phyloP scores from a whole-genome alignment of 1,139 yeast species.

The Saccharomyces hybrid region DNA sequence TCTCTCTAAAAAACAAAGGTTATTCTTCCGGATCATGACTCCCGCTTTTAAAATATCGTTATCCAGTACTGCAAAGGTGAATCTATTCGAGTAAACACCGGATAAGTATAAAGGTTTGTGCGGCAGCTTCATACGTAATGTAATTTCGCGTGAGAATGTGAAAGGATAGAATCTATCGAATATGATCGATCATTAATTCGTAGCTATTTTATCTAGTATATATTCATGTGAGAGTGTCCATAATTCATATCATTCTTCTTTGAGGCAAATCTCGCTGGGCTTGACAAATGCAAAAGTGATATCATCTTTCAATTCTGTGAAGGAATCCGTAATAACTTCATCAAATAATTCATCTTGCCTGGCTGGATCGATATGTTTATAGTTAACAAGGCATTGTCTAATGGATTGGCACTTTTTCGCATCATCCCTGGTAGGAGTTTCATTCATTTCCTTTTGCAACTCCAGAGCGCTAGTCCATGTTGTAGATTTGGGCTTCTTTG shows the following conservation, averaged over 20 bases:
- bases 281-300: conserved; percentile 28
- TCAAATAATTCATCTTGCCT: conserved; percentile 15
- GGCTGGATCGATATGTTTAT: conserved; percentile 51
- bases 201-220: background rate
- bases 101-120: too few relatives aligned
- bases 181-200: background rate
- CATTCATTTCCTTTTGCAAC: conserved; percentile 34
- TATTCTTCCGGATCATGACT: background rate
- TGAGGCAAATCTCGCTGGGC: conserved; percentile 9
- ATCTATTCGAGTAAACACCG: too few relatives aligned
- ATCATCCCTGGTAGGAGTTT: conserved; percentile 24
- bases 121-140: background rate
- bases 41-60: background rate
- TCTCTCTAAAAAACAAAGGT: background rate
- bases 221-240: background rate
- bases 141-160: background rate
- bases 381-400: conserved; percentile 51
- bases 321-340: conserved; percentile 18
- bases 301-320: conserved; percentile 8
- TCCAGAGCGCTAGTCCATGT: conserved; percentile 49
- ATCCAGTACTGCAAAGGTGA: background rate
- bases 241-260: background rate
- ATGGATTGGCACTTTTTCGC: conserved; percentile 37
- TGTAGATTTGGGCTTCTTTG: background rate
- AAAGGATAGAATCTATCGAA: background rate